Evolutionary conservation across 1,284 basidiomycete genomes (phyloP).

Genomic region (Puccinia triticina): DNA sequence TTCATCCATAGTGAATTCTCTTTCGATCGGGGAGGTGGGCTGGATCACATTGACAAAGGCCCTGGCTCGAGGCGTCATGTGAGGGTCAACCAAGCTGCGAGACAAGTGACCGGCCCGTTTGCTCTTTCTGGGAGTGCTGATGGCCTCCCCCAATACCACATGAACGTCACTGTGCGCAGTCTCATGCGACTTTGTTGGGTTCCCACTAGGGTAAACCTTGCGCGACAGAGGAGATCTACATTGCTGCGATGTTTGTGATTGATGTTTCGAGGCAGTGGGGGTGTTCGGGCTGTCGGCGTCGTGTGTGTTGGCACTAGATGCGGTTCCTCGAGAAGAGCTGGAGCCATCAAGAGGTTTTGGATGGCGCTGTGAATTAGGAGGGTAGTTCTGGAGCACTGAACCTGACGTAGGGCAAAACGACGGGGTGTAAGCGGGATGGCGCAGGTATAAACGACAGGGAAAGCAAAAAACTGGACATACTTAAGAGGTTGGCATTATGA

Average conservation of each 20-base stretch:
- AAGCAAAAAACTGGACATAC: conserved; percentile 19
- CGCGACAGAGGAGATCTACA: conserved; percentile 15
- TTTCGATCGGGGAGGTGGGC: conserved; percentile 18
- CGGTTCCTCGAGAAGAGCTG: conserved; percentile 8
- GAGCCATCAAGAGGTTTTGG: conserved; percentile 2
- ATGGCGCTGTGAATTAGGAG: conserved; percentile 12
- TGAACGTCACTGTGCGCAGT: not conserved
- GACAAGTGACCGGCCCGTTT: conserved; percentile 8
- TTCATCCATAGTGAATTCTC: conserved; percentile 37
- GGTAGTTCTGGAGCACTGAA: conserved; percentile 31
- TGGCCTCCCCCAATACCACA: conserved; percentile 33
- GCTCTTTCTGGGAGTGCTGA: conserved; percentile 29
- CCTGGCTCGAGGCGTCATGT: conserved; percentile 30
- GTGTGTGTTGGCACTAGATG: conserved; percentile 22
- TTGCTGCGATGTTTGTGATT: not conserved
- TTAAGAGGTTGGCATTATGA: conserved; percentile 30
- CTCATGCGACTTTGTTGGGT: not conserved
- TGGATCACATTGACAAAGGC: not conserved
- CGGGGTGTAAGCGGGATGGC: not conserved
- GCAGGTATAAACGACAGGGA: not conserved
- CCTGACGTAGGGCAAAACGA: not conserved
- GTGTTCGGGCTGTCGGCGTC: not conserved
- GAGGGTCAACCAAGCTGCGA: conserved; percentile 26
- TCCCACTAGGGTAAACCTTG: conserved; percentile 39
- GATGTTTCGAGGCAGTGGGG: not conserved